Evolutionary conservation across 1,284 basidiomycete genomes (phyloP).

Genomic region (Hemileccinum hortonii): DNA sequence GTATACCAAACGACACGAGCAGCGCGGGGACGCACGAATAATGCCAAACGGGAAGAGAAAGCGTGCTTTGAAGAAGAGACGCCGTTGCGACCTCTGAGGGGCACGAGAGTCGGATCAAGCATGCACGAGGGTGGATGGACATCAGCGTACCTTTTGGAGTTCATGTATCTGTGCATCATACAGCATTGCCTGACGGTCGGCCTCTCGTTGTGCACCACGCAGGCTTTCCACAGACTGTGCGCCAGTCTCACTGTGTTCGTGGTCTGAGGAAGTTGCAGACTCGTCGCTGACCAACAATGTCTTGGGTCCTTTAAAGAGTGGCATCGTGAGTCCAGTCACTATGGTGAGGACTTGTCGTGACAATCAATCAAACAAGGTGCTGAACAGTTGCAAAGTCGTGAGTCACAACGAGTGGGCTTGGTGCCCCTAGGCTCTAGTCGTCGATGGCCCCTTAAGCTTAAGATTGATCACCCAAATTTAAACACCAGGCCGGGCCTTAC

Average conservation of each 20-base stretch:
- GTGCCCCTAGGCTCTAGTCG: too few relatives aligned
- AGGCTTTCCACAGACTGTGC: constrained; percentile 2
- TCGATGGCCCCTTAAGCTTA: too few relatives aligned
- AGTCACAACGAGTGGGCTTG: too few relatives aligned
- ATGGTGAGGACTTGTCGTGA: neutral
- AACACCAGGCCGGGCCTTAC: too few relatives aligned
- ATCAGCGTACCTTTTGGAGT: constrained; percentile 16
- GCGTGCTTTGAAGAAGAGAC: constrained; percentile 36
- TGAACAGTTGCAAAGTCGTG: too few relatives aligned
- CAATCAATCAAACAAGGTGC: too few relatives aligned
- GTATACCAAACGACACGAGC: neutral
- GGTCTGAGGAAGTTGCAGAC: constrained; percentile 18
- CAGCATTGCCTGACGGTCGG: constrained; percentile 17
- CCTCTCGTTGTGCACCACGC: constrained; percentile 20
- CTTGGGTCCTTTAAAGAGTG: constrained; percentile 24
- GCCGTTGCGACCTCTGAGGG: constrained; percentile 14
- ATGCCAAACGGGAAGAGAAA: constrained; percentile 52
- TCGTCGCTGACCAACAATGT: constrained; percentile 15
- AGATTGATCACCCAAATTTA: too few relatives aligned
- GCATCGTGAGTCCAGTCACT: constrained; percentile 12
- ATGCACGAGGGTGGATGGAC: neutral
- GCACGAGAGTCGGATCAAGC: neutral
- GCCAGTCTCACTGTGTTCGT: constrained; percentile 6
- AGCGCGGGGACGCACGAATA: constrained; percentile 36
- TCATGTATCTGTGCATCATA: constrained; percentile 29